These are phyloP conservation scores for Starmerella khaoyaiensis DNA, from an alignment of 805 yeast genomes.

Conservation along the genomic window DNA sequence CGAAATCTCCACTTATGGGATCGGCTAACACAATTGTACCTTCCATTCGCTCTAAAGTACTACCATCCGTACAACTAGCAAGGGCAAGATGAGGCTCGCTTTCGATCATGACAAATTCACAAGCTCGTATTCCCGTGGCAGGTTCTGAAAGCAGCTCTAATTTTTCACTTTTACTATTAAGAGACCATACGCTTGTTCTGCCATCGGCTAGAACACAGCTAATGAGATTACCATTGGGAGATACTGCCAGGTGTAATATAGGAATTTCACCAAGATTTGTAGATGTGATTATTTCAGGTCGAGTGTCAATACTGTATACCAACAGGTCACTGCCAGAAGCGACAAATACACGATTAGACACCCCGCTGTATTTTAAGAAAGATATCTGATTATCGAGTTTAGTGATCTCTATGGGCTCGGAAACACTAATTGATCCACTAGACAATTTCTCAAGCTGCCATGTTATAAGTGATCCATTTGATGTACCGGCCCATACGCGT, in stretches of 20 bases:
- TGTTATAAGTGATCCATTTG: constrained; percentile 14
- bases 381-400: constrained; percentile 4
- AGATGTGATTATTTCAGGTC: constrained; percentile 2
- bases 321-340: constrained; percentile 13
- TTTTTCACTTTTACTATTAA: constrained; percentile 2
- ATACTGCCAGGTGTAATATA: constrained; percentile 5
- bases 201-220: constrained; percentile 14
- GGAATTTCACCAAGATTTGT: constrained; percentile 1
- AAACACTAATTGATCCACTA: constrained; percentile 1
- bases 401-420: neutral
- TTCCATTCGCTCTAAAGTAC: constrained; percentile 6
- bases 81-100: constrained; percentile 13
- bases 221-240: constrained; percentile 11
- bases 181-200: constrained; percentile 4
- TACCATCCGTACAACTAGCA: constrained; percentile 8
- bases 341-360: constrained; percentile 11
- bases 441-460: constrained; percentile 11
- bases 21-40: constrained; percentile 15
- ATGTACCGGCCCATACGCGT: constrained; percentile 17
- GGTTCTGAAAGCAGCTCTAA: constrained; percentile 5
- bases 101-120: constrained; percentile 10
- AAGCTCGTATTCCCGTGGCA: constrained; percentile 5
- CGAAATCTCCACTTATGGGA: constrained; percentile 18
- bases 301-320: constrained; percentile 2
- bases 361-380: constrained; percentile 3